Conservation (phyloP, 768 basidiomycete genomes). For the Auriscalpium vulgare region DNA sequence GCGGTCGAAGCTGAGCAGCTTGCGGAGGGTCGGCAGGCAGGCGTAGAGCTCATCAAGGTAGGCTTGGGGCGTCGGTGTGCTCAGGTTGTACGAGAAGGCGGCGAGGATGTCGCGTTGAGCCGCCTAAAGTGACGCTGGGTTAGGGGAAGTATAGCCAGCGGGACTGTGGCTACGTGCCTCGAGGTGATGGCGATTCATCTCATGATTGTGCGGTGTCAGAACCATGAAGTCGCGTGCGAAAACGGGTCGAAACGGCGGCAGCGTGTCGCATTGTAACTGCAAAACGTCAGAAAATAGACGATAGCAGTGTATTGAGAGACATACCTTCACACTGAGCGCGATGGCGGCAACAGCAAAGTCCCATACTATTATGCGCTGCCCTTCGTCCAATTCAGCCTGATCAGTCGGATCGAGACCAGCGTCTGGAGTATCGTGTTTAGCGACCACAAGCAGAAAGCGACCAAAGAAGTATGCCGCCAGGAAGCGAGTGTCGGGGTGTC, state of each 20-base stretch:
- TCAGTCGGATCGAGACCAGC: not conserved
- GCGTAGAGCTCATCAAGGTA: slow-evolving; percentile 8
- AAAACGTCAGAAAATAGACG: not conserved
- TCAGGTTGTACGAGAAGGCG: slow-evolving; percentile 6
- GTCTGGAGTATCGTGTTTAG: not conserved
- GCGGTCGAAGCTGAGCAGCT: not conserved
- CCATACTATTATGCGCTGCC: slow-evolving; percentile 1
- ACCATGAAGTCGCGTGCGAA: slow-evolving; percentile 10
- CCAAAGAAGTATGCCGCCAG: slow-evolving; percentile 10
- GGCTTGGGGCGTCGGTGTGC: slow-evolving; percentile 10
- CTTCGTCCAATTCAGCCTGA: not conserved
- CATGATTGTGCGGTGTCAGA: slow-evolving; percentile 4
- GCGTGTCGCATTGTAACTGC: slow-evolving; percentile 11
- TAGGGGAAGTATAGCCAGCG: not conserved
- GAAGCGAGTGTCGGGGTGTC: slow-evolving; percentile 11
- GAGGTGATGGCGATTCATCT: slow-evolving; percentile 7
- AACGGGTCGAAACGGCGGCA: slow-evolving; percentile 10
- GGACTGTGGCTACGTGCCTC: slow-evolving; percentile 4
- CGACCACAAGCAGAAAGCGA: slow-evolving; percentile 1
- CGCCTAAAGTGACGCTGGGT: not conserved
- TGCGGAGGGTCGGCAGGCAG: slow-evolving; percentile 8
- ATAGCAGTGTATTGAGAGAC: not conserved
- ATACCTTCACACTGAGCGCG: slow-evolving; percentile 14
- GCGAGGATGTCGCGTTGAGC: slow-evolving; percentile 11
- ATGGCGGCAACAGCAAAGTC: slow-evolving; percentile 14